Percentiles rank a stretch among this genome's conserved stretches.
These are phyloP conservation scores for Pseudocercospora pini-densiflorae DNA, from an alignment of 2,329 filamentous ascomycete species.

Conservation along the genomic window DNA sequence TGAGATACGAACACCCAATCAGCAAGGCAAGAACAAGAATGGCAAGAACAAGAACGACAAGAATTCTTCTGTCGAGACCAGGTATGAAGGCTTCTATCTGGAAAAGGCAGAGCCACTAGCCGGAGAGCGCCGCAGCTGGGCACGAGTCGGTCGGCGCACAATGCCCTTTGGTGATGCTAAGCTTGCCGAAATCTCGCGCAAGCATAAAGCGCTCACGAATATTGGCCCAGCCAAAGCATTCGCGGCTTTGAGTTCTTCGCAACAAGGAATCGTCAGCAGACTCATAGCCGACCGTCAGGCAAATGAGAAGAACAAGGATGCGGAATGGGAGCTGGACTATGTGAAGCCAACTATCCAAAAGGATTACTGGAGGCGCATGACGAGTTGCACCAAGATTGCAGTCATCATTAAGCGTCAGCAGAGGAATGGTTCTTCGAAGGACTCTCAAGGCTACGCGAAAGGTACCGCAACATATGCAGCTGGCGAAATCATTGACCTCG, in stretches of 20 bases:
- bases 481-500: slow-evolving; percentile 15
- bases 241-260: slow-evolving; percentile 2
- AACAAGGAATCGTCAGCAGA: slow-evolving; percentile 12
- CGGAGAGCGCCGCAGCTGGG: slow-evolving; percentile 11
- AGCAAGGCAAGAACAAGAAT: slow-evolving; percentile 10
- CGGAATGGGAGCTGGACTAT: slow-evolving; percentile 14
- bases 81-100: slow-evolving; percentile 11
- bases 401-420: slow-evolving; percentile 17
- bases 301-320: slow-evolving; percentile 15
- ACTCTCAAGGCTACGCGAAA: neutral
- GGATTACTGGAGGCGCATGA: slow-evolving; percentile 8
- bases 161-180: slow-evolving; percentile 12
- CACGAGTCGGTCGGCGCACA: neutral
- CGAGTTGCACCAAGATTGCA: slow-evolving; percentile 9
- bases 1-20: neutral
- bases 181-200: slow-evolving; percentile 12
- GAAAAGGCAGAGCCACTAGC: slow-evolving; percentile 5
- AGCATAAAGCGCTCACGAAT: slow-evolving; percentile 3
- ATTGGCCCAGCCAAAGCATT: slow-evolving; percentile 13
- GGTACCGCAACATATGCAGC: slow-evolving; percentile 5
- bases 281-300: slow-evolving; percentile 4
- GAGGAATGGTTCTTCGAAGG: neutral
- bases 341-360: slow-evolving; percentile 10
- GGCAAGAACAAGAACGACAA: slow-evolving; percentile 6
- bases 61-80: neutral